Evolutionary conservation across 2,329 filamentous ascomycete genomes (phyloP), one percentile per base, ranked within the genome.

Genomic region (Cordyceps javanica): DNA sequence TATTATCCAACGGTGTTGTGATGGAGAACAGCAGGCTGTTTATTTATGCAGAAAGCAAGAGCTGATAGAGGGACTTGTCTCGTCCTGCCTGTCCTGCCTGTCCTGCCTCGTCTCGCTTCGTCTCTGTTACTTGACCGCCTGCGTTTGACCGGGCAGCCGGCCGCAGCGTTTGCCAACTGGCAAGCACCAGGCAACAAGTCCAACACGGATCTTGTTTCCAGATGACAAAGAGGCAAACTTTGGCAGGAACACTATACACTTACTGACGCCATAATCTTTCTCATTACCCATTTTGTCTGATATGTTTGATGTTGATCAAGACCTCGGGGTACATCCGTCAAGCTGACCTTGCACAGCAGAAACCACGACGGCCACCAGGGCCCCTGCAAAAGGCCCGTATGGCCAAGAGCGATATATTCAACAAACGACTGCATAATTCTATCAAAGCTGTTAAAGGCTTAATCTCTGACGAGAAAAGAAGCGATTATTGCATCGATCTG

Each of bases 1-100:
- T 55, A 23, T 21, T 48, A 48, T 48, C 8, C 32, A 39, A 39
- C 19, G 19, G 26, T 49, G 45, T 23, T 32, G 21, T 14, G 34
- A 23, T 42, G 45, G 54, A 23, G 42, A 28, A 34, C 13, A 49
- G 28, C 9, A 30, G 14, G 10, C 5, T 55, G 39, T 36, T 50
- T 49, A 50, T 56, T 56, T 50, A 56, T 56, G 54, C 28, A 56
- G 36, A n/a, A 56, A 49, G 54, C 23, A 56, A 41, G 45, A 50
- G 26, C 45, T n/a, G 26, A 19, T 25, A 23, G 28, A 26, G 25
- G 19, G 34, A 3, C 53, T 46, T 11, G 30, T 26, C 14, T 39
- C 25, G 14, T 16, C 23, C 32, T 19, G 26, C 5, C 50, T 52
- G 36, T 16, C 26, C 21, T 41, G 49, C 38, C 38, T 39, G 16